Conservation (phyloP, 805 yeast species). For the Nakazawaea holstii region DNA sequence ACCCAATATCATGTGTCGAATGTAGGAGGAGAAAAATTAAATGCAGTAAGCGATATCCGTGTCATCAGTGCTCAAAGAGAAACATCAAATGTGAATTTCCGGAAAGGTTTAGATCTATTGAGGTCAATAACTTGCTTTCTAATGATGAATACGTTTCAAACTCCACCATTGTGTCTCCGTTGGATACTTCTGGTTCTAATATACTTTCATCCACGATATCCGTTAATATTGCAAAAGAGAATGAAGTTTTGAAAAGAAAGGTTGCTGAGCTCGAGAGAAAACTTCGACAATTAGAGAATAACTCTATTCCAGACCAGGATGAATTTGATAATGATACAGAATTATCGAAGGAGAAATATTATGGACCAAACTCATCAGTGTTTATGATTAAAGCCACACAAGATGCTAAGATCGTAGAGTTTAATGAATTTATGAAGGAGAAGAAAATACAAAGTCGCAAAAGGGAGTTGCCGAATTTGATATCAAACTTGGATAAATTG, state of each 20-base stretch:
- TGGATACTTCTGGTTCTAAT: slow-evolving; percentile 11
- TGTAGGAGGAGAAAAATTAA: slow-evolving; percentile 29
- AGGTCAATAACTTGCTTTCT: slow-evolving; percentile 18
- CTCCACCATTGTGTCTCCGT: slow-evolving; percentile 6
- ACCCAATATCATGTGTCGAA: slow-evolving; percentile 27
- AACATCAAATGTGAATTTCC: slow-evolving; percentile 39
- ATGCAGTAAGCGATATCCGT: slow-evolving; percentile 30
- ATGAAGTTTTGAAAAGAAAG: slow-evolving; percentile 22
- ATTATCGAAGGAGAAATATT: slow-evolving; percentile 37
- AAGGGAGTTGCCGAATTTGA: slow-evolving; percentile 21
- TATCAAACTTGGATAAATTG: slow-evolving; percentile 8
- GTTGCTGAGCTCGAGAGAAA: slow-evolving; percentile 19
- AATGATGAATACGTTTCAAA: slow-evolving; percentile 5
- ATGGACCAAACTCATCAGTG: slow-evolving; percentile 45
- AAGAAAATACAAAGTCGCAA: slow-evolving; percentile 24
- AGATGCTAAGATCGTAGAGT: slow-evolving; percentile 15
- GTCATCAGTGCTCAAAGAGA: slow-evolving; percentile 35
- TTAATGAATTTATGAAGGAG: slow-evolving; percentile 22
- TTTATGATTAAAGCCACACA: slow-evolving; percentile 38
- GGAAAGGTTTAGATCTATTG: slow-evolving; percentile 39
- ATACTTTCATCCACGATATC: slow-evolving; percentile 12
- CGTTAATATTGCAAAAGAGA: slow-evolving; percentile 18
- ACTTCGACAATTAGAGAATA: slow-evolving; percentile 7
- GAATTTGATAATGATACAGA: slow-evolving; percentile 18
- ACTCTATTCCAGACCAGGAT: slow-evolving; percentile 4